These are phyloP conservation scores for Aegilops tauschii DNA, from an alignment of 176 grass and related monocot species.

Conservation along the genomic window DNA sequence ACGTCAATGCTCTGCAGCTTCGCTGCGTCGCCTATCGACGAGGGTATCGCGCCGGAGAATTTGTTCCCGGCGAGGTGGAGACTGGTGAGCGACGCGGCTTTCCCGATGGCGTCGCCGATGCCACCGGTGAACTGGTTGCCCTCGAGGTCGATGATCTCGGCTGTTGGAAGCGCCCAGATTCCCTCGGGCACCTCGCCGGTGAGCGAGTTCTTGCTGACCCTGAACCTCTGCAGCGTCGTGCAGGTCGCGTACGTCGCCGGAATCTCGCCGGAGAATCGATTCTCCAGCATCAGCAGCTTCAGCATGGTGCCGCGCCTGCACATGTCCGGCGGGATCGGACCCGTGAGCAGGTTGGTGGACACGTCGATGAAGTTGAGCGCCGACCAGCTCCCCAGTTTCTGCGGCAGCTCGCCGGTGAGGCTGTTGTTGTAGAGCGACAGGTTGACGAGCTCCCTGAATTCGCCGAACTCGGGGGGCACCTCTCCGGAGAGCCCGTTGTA, in stretches of 20 bases:
- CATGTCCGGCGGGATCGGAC: constrained; percentile 83
- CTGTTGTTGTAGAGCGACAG: constrained; percentile 71
- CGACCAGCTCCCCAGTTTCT: constrained; percentile 61
- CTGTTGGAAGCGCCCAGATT: constrained; percentile 62
- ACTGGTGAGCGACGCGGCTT: constrained; percentile 34
- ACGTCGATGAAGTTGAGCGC: constrained; percentile 89
- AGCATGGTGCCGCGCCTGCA: constrained; percentile 64
- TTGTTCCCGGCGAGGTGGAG: constrained; percentile 41
- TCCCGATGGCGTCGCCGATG: constrained; percentile 43
- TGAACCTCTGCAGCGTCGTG: constrained; percentile 46
- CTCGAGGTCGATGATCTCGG: constrained; percentile 54
- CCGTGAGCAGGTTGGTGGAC: constrained; percentile 65
- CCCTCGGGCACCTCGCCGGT: constrained; percentile 69
- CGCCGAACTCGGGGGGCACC: constrained; percentile 59
- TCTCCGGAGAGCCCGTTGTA: constrained; percentile 60
- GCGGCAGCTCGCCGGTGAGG: constrained; percentile 68
- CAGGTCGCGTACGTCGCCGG: constrained; percentile 65
- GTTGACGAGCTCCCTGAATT: constrained; percentile 81
- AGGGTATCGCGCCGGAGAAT: constrained; percentile 64
- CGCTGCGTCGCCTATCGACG: constrained; percentile 40
- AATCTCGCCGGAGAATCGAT: constrained; percentile 66
- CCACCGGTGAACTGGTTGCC: constrained; percentile 58
- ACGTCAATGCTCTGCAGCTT: constrained; percentile 41
- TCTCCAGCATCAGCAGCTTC: constrained; percentile 82
- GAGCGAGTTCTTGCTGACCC: constrained; percentile 72